Evolutionary conservation across 106 monocot genomes (phyloP).

Genomic region (Dendrobium nobile): DNA sequence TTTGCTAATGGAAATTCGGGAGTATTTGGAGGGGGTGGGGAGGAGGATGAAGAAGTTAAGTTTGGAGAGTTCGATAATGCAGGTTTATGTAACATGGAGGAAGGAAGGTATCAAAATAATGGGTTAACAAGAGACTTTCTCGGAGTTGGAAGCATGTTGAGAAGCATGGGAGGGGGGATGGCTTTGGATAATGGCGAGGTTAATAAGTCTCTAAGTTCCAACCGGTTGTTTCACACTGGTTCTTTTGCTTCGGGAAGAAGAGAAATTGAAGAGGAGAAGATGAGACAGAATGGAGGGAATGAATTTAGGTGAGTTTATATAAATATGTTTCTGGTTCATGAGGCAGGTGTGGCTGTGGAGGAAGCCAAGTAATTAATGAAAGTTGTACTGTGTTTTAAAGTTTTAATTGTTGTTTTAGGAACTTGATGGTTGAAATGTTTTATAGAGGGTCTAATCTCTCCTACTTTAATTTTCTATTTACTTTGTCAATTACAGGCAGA

Average conservation of each 20-base stretch:
- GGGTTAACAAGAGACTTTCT: constrained; percentile 72
- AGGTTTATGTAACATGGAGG: constrained; percentile 36
- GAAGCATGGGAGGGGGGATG: constrained; percentile 23
- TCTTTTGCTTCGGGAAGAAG: not conserved
- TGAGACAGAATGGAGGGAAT: no score
- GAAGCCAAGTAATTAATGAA: no score
- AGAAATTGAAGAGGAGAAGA: not conserved
- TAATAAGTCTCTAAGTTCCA: not conserved
- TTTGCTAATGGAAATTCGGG: constrained; percentile 38
- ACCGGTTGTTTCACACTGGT: not conserved
- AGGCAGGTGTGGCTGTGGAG: no score
- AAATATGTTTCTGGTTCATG: no score
- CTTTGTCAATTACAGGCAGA: not conserved
- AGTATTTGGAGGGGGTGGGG: constrained; percentile 16
- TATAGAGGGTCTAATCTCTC: not conserved
- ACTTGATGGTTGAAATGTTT: not conserved
- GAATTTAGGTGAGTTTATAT: no score
- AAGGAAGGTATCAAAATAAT: constrained; percentile 40
- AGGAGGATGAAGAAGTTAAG: not conserved
- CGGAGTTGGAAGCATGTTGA: constrained; percentile 57
- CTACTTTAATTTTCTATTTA: not conserved
- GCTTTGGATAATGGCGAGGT: not conserved
- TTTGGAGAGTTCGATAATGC: constrained; percentile 23
- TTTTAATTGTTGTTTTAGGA: not conserved
- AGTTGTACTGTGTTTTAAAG: not conserved